Base-by-base conservation (phyloP, 371 early-diverging fungal species). In the Vairimorpha apis region DNA sequence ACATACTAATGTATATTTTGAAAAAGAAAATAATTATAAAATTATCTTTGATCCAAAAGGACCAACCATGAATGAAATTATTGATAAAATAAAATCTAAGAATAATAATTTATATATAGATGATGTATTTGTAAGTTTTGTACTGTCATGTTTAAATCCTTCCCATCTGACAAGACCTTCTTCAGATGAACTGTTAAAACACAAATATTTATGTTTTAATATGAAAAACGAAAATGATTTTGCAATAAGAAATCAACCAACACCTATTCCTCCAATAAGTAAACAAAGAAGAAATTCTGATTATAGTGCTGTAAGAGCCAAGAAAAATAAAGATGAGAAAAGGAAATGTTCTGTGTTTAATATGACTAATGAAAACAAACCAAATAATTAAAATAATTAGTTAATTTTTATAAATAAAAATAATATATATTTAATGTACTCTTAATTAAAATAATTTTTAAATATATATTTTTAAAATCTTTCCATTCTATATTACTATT, bases 11-110 rank as follows among this genome's bases (percentile, higher is more conserved):
- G 1, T 37, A 43, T 76, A 67, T 51, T 76, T 76, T 65, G 68
- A 76, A n/a, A 72, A 71, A 41, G 72, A 72, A 65, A 67, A 73
- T 44, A 65, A 65, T 29, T 76, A 72, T 35, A 65, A 44, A 55
- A 18, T 35, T 23, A 35, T 53, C 18, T 21, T 23, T 7, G 47
- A n/a, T 2, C 35, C 51, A 32, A 51, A 49, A 33, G 45, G 16
- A 23, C 30, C 72, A 18, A 72, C 72, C 2, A 33, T 67, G 30
- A 33, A 58, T 12, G 63, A 72, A 30, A 63, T 76, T 45, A 59
- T 62, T 14, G 51, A 68, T 18, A 60, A 51, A 32, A 65, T 76
- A 12, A 45, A 37, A 10, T 43, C 45, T n/a, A 76, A 72, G 35
- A 25, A 18, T 21, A 30, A 33, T 21, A 33, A 10, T 14, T 35